Evolutionary conservation across 805 yeast genomes (phyloP), one percentile per base, ranked within the genome.

Genomic region (Candida coquimbonensis): DNA sequence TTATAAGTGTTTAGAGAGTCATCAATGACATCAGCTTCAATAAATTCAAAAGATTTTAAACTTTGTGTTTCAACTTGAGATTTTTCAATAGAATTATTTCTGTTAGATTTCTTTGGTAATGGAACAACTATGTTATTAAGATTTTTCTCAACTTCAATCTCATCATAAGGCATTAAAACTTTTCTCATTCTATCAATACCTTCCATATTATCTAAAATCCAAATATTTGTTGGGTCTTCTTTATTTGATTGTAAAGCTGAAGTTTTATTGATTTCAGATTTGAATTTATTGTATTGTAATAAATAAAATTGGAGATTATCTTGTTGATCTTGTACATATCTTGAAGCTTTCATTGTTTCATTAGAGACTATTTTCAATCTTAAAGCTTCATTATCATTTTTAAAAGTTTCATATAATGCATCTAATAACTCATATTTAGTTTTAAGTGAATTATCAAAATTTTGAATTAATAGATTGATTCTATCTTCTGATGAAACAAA

Each of bases 171-270:
- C 6, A 82, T 60, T 39, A 87, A 57, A 47, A 85, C 67, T 47
- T 73, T 80, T 49, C 90, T 68, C 76, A 78, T 82, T 51, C 91
- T 65, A 53, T 81, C 80, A 27, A 72, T 67, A 32, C 87, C 85
- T 58, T 87, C 95, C 42, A 82, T 78, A 29, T 75, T 73, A 57
- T 86, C 95, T 9, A 87, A 62, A 2, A 70, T 60, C 74, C 81
- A 81, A 7, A 49, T 56, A 5, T 50, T 45, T 2, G 53, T 52
- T 17, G 52, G 48, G 1, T 49, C 49, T 2, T 55, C 56, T 3
- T 52, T 53, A 9, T 49, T 59, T 31, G 46, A 53, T 9, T 47
- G 49, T 9, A 50, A 34, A 1, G 53, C 50, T 9, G 66, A 47
- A 26, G 74, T 54, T 41, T 78, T 54, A 5, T 60, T 59, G 1